These are phyloP conservation scores for Sphagnum magellanicum DNA, from an alignment of 228 moss, liverwort and hornwort genomes.

Conservation along the genomic window DNA sequence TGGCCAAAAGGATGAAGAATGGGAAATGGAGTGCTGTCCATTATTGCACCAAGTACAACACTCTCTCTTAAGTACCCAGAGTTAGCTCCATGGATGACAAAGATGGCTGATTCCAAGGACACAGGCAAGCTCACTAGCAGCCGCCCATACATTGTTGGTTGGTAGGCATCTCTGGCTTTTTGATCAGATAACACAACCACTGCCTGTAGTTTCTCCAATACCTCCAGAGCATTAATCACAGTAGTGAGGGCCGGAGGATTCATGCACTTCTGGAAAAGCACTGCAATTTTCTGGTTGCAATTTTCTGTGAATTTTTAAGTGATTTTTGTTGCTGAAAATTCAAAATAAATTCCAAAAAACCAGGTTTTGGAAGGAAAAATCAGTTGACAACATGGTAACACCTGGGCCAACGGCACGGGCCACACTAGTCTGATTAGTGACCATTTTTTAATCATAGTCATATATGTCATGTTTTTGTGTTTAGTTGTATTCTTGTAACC, in stretches of 20 bases:
- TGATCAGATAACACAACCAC: slow-evolving; percentile 6
- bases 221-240: slow-evolving; percentile 43
- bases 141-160: slow-evolving; percentile 44
- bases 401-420: no score
- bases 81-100: slow-evolving; percentile 46
- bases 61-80: slow-evolving; percentile 44
- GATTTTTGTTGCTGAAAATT: no score
- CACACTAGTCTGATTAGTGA: no score
- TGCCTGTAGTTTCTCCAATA: slow-evolving; percentile 32
- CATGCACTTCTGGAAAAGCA: slow-evolving; percentile 55
- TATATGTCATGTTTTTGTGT: no score
- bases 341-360: no score
- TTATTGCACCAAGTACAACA: slow-evolving; percentile 41
- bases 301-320: no score
- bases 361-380: no score
- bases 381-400: no score
- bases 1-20: slow-evolving; percentile 45
- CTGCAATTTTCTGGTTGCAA: slow-evolving; percentile 31
- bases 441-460: no score
- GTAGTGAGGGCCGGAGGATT: slow-evolving; percentile 39
- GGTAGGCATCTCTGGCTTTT: slow-evolving; percentile 38
- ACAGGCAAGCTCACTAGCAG: slow-evolving; percentile 55
- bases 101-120: slow-evolving; percentile 46
- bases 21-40: slow-evolving; percentile 48
- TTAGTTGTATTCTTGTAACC: no score